Evolutionary conservation across 192 early-diverging fungal genomes (phyloP).

Genomic region (Umbelopsis sp.): DNA sequence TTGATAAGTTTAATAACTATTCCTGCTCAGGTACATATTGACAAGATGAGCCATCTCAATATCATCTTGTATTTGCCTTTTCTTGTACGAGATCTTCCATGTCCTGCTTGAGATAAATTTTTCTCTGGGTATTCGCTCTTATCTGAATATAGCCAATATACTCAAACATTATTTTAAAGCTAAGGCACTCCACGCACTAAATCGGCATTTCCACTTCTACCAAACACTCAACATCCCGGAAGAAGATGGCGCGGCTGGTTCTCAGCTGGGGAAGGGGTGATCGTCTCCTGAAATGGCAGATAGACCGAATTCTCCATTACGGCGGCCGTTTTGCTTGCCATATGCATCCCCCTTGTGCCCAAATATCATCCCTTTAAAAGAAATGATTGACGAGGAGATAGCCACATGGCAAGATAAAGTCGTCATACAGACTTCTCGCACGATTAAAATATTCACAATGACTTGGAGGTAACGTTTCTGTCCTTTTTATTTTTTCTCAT

Average conservation of each 20-base stretch:
- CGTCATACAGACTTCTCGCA: not conserved
- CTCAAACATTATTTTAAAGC: too few species aligned
- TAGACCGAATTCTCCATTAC: too few species aligned
- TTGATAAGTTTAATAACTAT: too few species aligned
- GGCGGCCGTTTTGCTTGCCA: not conserved
- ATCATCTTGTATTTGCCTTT: not conserved
- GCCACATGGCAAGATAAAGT: slow-evolving; percentile 6
- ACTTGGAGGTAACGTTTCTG: not conserved
- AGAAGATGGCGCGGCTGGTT: not conserved
- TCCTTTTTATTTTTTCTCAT: too few species aligned
- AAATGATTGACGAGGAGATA: not conserved
- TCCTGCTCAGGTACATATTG: not conserved
- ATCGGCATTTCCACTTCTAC: not conserved
- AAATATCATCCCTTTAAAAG: not conserved
- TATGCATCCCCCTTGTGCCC: slow-evolving; percentile 10
- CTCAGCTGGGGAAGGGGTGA: not conserved
- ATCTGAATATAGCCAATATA: too few species aligned
- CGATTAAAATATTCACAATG: too few species aligned
- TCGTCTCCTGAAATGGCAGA: not conserved
- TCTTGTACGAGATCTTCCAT: not conserved
- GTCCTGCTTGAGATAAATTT: not conserved
- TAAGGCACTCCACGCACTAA: not conserved
- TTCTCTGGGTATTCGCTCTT: too few species aligned
- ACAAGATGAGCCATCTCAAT: not conserved
- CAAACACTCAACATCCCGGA: not conserved